A percentile compares a stretch with the other conserved stretches of the same genome.
Conservation (phyloP, 164 flowering plant species). For the Piper betle region DNA sequence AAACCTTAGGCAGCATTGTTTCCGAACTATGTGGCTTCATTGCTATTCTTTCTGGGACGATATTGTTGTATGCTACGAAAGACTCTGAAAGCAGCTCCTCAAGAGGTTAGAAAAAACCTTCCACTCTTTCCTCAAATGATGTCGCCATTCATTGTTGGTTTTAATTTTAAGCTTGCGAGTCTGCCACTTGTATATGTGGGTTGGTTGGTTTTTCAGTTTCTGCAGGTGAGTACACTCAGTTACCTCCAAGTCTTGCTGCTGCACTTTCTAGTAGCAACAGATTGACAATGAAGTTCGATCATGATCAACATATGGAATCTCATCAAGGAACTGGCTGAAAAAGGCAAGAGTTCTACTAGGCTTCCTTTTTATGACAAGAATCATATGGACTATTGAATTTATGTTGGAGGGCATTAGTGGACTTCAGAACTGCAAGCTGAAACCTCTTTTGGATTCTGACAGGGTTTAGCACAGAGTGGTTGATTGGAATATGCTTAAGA, state of each 20-base stretch:
- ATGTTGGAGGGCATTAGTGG: not conserved
- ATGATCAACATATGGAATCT: not conserved
- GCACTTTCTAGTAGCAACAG: not conserved
- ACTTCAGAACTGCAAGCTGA: not conserved
- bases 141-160: not conserved
- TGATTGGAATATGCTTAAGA: not conserved
- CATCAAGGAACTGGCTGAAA: not conserved
- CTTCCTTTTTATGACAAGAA: not conserved
- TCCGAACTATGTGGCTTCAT: conserved; percentile 91
- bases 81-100: conserved; percentile 47
- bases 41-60: conserved; percentile 79
- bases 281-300: not conserved
- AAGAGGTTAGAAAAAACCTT: conserved; percentile 27
- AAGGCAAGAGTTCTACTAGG: not conserved
- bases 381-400: not conserved
- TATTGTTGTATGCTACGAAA: conserved; percentile 67
- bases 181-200: not conserved
- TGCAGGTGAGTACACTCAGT: not conserved
- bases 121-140: not conserved
- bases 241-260: not conserved
- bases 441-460: not conserved
- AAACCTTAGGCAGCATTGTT: conserved; percentile 60
- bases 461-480: not conserved
- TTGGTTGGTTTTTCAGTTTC: no score
- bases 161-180: not conserved